These are phyloP conservation scores for Colletotrichum sp. DNA, from an alignment of 2,329 filamentous ascomycete species.

Conservation along the genomic window DNA sequence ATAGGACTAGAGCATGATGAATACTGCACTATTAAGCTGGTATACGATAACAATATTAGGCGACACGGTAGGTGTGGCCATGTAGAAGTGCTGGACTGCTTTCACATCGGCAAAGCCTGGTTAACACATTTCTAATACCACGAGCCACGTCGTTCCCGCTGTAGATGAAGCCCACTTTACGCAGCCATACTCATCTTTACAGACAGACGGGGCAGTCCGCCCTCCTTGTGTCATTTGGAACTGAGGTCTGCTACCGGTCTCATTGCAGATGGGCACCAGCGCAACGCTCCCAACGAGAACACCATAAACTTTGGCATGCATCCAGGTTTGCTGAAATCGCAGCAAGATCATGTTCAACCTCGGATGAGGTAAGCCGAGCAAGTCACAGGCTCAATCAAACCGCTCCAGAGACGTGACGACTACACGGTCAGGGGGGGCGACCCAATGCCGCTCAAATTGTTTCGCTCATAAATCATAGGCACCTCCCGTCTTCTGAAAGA, in stretches of 20 bases:
- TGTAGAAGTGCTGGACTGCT: not conserved
- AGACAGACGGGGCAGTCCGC: not conserved
- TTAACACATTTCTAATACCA: accelerated
- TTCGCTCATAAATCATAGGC: not conserved
- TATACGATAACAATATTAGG: accelerated
- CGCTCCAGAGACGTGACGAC: not conserved
- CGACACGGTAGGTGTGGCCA: not conserved
- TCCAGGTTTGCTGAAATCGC: not conserved
- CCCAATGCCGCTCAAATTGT: not conserved
- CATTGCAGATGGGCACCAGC: not conserved
- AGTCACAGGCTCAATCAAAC: not conserved
- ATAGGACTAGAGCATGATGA: not conserved
- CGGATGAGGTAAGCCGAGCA: not conserved
- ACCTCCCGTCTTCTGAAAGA: not conserved
- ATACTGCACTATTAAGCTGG: not conserved
- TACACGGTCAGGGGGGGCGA: not conserved
- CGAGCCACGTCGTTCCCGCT: not conserved
- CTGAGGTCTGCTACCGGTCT: not conserved
- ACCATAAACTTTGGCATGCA: not conserved
- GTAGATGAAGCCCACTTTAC: too few relatives aligned
- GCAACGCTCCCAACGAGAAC: not conserved
- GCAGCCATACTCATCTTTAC: not conserved
- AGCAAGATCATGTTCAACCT: not conserved
- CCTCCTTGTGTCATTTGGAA: not conserved
- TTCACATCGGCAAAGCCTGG: not conserved